Conservation (phyloP, 2,329 filamentous ascomycete genomes). For the Fusarium piperis region DNA sequence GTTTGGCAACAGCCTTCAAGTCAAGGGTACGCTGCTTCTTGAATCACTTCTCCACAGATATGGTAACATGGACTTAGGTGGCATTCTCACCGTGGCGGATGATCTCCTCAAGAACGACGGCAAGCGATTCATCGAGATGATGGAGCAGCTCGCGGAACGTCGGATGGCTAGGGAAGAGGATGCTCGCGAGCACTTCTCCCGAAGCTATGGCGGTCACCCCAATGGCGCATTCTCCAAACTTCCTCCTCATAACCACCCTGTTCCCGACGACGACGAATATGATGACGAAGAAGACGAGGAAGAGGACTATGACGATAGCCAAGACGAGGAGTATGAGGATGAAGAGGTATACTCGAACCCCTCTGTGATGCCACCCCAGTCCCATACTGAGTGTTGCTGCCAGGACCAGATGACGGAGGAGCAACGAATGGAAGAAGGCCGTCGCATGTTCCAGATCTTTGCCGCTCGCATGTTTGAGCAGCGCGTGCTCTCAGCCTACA, state of each 20-base stretch:
- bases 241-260: conserved; percentile 75
- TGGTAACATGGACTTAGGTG: conserved; percentile 73
- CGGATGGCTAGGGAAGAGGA: conserved; percentile 97
- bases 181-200: conserved; percentile 70
- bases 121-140: conserved; percentile 99
- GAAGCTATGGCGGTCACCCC: conserved; percentile 63
- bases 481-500: conserved; percentile 94
- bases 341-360: conserved; percentile 74
- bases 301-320: conserved; percentile 70
- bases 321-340: conserved; percentile 77
- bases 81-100: conserved; percentile 97
- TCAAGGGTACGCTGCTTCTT: conserved; percentile 74
- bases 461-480: conserved; percentile 99
- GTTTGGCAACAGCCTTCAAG: conserved; percentile 96
- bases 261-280: conserved; percentile 80
- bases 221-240: conserved; percentile 68
- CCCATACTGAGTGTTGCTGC: conserved; percentile 57
- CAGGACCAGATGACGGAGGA: conserved; percentile 98
- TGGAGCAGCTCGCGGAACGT: conserved; percentile 98
- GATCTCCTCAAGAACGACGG: conserved; percentile 98
- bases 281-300: conserved; percentile 72
- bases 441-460: conserved; percentile 99
- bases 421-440: conserved; percentile 98
- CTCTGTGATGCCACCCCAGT: conserved; percentile 51
- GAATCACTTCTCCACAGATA: conserved; percentile 55